Evolutionary conservation across 2,329 filamentous ascomycete genomes (phyloP), one percentile per base, ranked within the genome.

Genomic region (Stachybotrys echinatus): DNA sequence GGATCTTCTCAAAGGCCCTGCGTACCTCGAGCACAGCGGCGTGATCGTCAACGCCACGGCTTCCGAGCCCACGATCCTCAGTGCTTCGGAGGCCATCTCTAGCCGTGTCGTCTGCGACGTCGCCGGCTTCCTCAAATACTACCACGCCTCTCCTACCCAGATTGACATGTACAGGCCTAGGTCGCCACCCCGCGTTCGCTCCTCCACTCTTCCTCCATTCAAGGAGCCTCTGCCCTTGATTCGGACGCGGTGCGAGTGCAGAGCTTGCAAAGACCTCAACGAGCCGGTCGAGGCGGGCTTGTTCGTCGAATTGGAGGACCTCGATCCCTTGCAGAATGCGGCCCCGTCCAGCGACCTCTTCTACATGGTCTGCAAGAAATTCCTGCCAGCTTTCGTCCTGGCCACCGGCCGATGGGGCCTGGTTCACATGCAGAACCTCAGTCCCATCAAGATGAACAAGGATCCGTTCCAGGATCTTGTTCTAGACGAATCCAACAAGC

Each of bases 381-480:
- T 67, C n/a, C 69, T 77, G 42, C 68, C 73, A 0, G 75, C 71
- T 1, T 77, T 77, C 55, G 62, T 77, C 49, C 65, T 77, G 5
- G 64, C 66, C 12, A 68, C 73, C 48, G 65, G 74, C 2, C 66
- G 66, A 17, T 77, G 74, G 75, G 72, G 70, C 19, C 64, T 72
- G 50, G 61, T 77, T 14, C 61, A 67, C 47, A 53, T 75, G 14
- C 66, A 67, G 34, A 57, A 64, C 44, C 64, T 77, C 50, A 57
- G 60, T 45, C 68, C 70, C 6, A 62, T 76, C 48, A 60, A 65
- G 47, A 68, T 70, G 2, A 74, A 77, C 58, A 70, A 62, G 48
- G 72, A 76, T 38, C 74, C 74, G 3, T 77, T 77, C 70, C 73
- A 74, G 58, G 72, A 74, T 50, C 71, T 77, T 22, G 73, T 76